Evolutionary conservation across 768 basidiomycete genomes (phyloP).

Genomic region (Tricholoma bakamatsutake): DNA sequence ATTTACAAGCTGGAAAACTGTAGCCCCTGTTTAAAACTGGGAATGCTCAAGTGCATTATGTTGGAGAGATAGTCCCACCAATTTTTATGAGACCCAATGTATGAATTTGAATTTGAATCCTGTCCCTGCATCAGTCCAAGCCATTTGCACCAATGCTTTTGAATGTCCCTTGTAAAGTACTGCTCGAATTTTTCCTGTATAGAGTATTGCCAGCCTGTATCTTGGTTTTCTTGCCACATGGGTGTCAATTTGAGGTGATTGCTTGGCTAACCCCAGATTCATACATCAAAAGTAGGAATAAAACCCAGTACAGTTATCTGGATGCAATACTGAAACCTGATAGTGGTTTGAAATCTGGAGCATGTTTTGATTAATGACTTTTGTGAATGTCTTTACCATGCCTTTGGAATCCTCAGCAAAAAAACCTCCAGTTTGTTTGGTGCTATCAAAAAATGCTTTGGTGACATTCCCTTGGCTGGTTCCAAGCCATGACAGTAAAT

Average conservation of each 20-base stretch:
- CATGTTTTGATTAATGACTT: not conserved
- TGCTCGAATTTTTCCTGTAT: conserved; percentile 5
- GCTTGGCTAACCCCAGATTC: not conserved
- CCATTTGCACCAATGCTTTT: not conserved
- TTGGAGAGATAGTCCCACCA: conserved; percentile 6
- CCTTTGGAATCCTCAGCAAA: not conserved
- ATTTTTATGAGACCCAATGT: not conserved
- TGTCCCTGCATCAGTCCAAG: not conserved
- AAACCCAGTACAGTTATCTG: not conserved
- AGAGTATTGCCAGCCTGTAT: not conserved
- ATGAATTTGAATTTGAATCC: conserved; percentile 3
- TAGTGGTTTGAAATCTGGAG: not conserved
- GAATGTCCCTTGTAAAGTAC: conserved; percentile 1
- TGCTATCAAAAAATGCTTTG: not conserved
- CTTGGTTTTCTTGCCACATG: too few species aligned
- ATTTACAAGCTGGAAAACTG: conserved; percentile 11
- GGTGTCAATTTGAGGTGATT: not conserved
- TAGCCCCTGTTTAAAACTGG: conserved; percentile 5
- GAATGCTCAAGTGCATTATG: not conserved
- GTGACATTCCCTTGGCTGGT: not conserved
- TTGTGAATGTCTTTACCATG: not conserved
- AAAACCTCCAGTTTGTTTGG: not conserved
- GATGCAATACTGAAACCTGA: not conserved
- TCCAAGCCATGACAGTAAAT: not conserved
- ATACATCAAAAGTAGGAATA: not conserved